These are phyloP conservation scores for Trypanosoma platydactyli DNA, from an alignment of 208 protist genomes.

Conservation along the genomic window DNA sequence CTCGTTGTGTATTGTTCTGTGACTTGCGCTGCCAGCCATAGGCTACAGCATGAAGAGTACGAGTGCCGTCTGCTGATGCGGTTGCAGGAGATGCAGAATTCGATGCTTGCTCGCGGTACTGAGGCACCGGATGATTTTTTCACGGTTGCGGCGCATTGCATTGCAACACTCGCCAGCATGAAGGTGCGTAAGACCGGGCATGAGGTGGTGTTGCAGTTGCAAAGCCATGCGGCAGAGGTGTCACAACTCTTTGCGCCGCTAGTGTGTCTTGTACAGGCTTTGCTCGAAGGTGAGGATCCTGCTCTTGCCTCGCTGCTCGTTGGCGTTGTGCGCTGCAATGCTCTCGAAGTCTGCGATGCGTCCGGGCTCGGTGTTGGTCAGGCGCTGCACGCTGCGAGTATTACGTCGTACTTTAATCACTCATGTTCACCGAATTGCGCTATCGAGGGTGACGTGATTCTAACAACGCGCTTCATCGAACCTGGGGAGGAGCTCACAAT, in stretches of 20 bases:
- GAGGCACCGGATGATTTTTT: constrained; percentile 67
- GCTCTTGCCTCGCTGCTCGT: constrained; percentile 47
- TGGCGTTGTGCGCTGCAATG: constrained; percentile 80
- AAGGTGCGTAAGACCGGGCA: constrained; percentile 36
- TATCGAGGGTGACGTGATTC: constrained; percentile 52
- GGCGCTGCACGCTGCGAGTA: constrained; percentile 53
- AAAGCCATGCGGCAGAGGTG: constrained; percentile 61
- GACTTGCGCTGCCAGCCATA: constrained; percentile 43
- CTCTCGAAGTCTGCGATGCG: constrained; percentile 60
- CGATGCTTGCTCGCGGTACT: background rate
- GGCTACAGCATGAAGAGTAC: constrained; percentile 51
- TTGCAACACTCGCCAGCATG: constrained; percentile 67
- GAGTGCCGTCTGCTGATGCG: constrained; percentile 58
- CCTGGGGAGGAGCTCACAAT: constrained; percentile 79
- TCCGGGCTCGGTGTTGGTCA: constrained; percentile 73
- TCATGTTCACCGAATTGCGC: constrained; percentile 83
- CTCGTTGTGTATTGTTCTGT: constrained; percentile 64
- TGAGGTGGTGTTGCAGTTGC: constrained; percentile 44
- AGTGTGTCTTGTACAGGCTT: constrained; percentile 40
- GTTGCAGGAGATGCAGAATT: constrained; percentile 53
- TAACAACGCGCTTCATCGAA: constrained; percentile 57
- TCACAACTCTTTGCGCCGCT: constrained; percentile 58
- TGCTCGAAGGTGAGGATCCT: constrained; percentile 33
- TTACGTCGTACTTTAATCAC: constrained; percentile 84
- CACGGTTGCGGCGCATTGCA: constrained; percentile 62